Evolutionary conservation across 1,284 basidiomycete species (phyloP), one percentile per base, ranked within the genome.

Genomic region (Cutaneotrichosporon daszewskae): DNA sequence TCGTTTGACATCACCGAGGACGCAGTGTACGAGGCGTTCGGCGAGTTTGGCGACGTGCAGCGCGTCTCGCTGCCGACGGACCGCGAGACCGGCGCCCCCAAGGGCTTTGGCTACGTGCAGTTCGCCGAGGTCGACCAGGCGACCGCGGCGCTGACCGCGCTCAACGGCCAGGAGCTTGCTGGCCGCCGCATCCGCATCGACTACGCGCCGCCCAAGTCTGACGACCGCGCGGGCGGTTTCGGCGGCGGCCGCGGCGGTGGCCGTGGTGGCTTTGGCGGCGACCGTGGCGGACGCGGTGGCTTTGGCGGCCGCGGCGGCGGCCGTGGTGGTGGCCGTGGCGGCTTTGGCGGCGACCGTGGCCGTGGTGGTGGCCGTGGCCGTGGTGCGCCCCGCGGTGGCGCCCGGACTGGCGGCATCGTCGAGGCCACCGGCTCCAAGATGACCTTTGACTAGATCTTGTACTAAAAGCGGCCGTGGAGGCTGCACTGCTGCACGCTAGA

Each of bases 101-200:
- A 97, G 74, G 95, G 95, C 62, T 98, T 94, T 72, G 95, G 84
- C 35, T 98, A 98, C 74, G 86, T 97, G 66, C 90, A 96, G 72
- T 96, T 92, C 70, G 81, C 82, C 53, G 81, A 85, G 55, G 67
- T 89, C 39, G 85, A 84, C 34, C 74, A 79, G 53, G 88, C 95
- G 12, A 84, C 84, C 72, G 84, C 83, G 66, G 95, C 94, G 5
- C 79, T 83, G 52, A 81, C 80, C 57, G 68, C 65, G 29, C 75
- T 82, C 37, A 77, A 79, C 39, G 88, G 88, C 38, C 72, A 77
- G 51, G 87, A 92, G 51, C 77, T 98, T 40, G 87, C 84, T 29
- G 92, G 92, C 7, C 81, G 95, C 40, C 64, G 75, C 27, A 74
- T 95, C 53, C 79, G 94, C 48, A 71, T 97, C 38, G 94, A 98